Percentiles rank a stretch among this genome's conserved stretches.
Conservation (phyloP, 2,329 filamentous ascomycete genomes). For the Venturia nashicola region DNA sequence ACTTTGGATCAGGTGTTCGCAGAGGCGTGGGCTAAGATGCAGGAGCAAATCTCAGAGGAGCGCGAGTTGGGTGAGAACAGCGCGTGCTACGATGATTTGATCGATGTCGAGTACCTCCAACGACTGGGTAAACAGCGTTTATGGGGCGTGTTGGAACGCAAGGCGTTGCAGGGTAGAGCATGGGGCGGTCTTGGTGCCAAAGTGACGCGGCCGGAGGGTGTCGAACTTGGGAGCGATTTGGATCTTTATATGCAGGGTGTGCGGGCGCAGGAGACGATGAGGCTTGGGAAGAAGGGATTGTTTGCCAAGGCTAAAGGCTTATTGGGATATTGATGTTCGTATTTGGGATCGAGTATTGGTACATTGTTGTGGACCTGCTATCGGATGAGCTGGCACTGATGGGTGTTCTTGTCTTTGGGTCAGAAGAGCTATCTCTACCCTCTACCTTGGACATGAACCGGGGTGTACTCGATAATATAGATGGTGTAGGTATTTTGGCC, state of each 20-base stretch:
- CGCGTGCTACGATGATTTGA: not conserved
- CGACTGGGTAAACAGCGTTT: not conserved
- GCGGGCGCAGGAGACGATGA: not conserved
- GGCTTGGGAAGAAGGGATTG: not conserved
- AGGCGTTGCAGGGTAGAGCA: not conserved
- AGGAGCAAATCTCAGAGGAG: not conserved
- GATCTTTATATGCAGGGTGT: not conserved
- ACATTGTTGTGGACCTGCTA: not conserved
- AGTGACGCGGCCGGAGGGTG: not conserved
- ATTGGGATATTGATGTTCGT: not conserved
- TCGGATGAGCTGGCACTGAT: no score
- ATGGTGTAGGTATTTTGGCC: no score
- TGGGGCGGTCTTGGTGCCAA: not conserved
- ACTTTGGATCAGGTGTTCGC: not conserved
- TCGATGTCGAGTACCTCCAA: not conserved
- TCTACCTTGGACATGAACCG: no score
- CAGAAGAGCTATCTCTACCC: no score
- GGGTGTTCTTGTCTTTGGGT: no score
- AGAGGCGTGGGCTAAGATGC: not conserved
- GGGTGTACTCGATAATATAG: no score
- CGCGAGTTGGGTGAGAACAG: not conserved
- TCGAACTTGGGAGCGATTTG: not conserved
- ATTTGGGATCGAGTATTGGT: not conserved
- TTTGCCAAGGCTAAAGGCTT: not conserved
- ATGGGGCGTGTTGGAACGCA: not conserved